Evolutionary conservation across 495 filamentous ascomycete genomes (phyloP).

Genomic region (Neurospora hispaniola): DNA sequence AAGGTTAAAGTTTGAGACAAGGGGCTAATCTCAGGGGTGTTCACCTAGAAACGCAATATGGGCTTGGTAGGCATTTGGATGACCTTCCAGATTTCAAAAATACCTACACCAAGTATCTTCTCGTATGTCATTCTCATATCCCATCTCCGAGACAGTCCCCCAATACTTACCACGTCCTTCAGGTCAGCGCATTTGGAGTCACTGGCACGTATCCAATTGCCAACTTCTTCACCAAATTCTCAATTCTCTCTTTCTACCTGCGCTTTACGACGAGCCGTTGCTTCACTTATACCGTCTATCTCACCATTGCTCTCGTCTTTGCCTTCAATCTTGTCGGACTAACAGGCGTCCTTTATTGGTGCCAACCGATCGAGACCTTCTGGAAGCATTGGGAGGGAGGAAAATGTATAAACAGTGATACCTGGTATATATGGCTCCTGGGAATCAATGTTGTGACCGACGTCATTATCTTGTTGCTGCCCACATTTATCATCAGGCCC

Average conservation of each 20-base stretch:
- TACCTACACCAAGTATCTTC: not conserved
- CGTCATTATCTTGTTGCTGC: slow-evolving; percentile 7
- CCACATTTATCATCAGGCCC: slow-evolving; percentile 9
- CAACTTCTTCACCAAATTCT: slow-evolving; percentile 13
- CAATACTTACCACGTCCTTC: not conserved
- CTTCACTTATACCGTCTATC: slow-evolving; percentile 9
- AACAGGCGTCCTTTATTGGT: slow-evolving; percentile 10
- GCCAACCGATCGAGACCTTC: slow-evolving; percentile 7
- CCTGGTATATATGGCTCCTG: slow-evolving; percentile 4
- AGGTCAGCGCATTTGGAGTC: slow-evolving; percentile 6
- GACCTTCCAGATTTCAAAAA: not conserved
- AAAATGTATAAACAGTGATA: slow-evolving; percentile 2
- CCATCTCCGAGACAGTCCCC: not conserved
- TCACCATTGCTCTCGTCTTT: slow-evolving; percentile 8
- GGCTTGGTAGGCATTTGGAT: not conserved
- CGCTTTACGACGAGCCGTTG: slow-evolving; percentile 12
- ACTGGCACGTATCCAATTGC: slow-evolving; percentile 6
- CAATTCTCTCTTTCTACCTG: slow-evolving; percentile 16
- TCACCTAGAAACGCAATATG: slow-evolving; percentile 4
- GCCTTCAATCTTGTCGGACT: slow-evolving; percentile 4
- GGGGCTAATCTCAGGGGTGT: not conserved
- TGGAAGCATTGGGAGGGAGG: slow-evolving; percentile 3
- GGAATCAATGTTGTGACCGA: slow-evolving; percentile 11
- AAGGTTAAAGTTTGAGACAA: not conserved
- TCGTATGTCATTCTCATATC: not conserved